These are phyloP conservation scores for Colletotrichum cuscutae DNA, from an alignment of 2,329 filamentous ascomycete genomes.

Conservation along the genomic window DNA sequence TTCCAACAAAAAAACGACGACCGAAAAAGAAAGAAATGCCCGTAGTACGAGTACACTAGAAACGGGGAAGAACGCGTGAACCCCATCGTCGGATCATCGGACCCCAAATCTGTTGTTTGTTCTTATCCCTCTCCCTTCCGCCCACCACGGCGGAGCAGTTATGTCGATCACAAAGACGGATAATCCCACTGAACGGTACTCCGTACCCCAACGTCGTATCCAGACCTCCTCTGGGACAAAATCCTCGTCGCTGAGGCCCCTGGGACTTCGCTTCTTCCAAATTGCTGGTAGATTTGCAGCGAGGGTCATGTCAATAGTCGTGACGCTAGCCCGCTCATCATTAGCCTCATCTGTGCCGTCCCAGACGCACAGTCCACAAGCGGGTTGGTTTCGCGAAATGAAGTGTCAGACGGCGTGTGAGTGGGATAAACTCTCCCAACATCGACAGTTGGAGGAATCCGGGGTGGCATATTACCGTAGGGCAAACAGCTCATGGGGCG, in stretches of 20 bases:
- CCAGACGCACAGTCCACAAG: background rate
- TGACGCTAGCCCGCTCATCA: constrained; percentile 17
- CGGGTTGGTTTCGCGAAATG: constrained; percentile 4
- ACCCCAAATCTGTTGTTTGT: background rate
- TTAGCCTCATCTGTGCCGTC: constrained; percentile 2
- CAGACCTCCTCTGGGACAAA: background rate
- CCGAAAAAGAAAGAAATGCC: background rate
- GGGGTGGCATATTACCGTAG: background rate
- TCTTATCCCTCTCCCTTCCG: background rate
- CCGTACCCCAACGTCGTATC: constrained; percentile 9
- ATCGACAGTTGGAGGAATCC: background rate
- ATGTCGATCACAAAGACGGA: constrained; percentile 21
- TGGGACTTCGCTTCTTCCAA: background rate
- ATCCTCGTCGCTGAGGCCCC: background rate
- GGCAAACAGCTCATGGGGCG: constrained; percentile 1
- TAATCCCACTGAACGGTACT: background rate
- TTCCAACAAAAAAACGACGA: background rate
- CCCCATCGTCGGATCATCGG: constrained; percentile 18
- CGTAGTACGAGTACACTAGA: background rate
- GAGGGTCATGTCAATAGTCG: constrained; percentile 11
- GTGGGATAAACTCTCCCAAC: background rate
- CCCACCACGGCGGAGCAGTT: background rate
- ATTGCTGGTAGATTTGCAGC: constrained; percentile 5
- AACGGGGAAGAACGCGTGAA: background rate
- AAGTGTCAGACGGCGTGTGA: constrained; percentile 3